A percentile compares a stretch with the other conserved stretches of the same genome.
These are phyloP conservation scores for Tylopilus sp. DNA, from an alignment of 768 basidiomycete genomes.

Conservation along the genomic window DNA sequence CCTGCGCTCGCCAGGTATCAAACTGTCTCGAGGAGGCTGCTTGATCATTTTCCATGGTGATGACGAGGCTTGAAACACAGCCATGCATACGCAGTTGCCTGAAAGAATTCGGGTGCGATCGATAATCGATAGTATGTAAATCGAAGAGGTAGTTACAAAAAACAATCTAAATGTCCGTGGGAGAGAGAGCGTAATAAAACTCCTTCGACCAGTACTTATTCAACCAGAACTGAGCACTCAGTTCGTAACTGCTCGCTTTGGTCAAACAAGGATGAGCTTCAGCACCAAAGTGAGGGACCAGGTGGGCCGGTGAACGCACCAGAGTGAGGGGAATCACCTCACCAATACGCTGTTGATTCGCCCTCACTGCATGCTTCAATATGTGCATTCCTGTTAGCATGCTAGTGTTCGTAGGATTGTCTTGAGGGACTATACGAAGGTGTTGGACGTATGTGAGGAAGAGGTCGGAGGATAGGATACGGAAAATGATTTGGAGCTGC, in stretches of 20 bases:
- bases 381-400: not conserved
- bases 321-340: not conserved
- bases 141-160: too few species aligned
- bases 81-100: too few species aligned
- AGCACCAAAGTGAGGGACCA: not conserved
- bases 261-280: not conserved
- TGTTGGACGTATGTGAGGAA: not conserved
- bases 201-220: constrained; percentile 5
- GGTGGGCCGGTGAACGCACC: not conserved
- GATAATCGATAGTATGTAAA: too few species aligned
- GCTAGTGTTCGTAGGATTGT: not conserved
- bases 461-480: not conserved
- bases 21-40: too few species aligned
- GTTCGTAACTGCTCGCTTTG: not conserved
- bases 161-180: not conserved
- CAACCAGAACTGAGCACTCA: not conserved
- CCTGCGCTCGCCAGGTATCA: too few species aligned
- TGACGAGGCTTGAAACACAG: too few species aligned
- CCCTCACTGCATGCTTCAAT: not conserved
- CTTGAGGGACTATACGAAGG: not conserved
- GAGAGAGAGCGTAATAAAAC: not conserved
- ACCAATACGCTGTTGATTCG: not conserved
- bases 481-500: not conserved
- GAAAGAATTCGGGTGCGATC: too few species aligned
- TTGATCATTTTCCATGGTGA: too few species aligned